Conservation (phyloP, 768 basidiomycete genomes). For the Obba rivulosa region DNA sequence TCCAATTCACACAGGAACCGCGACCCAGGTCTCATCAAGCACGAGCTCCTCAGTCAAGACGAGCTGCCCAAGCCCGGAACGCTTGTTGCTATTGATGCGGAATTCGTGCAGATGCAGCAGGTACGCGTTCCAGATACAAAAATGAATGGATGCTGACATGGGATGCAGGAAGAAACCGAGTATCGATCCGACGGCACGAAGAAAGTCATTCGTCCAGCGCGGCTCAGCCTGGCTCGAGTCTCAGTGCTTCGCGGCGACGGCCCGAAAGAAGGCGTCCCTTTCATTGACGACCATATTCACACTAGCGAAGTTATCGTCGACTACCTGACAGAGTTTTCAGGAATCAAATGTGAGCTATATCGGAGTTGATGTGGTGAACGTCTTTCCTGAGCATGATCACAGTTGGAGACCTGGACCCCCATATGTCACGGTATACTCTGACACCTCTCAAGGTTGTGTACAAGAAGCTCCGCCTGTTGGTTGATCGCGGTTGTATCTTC, state of each 20-base stretch:
- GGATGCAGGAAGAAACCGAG: slow-evolving; percentile 83
- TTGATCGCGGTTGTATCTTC: slow-evolving; percentile 94
- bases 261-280: slow-evolving; percentile 73
- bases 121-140: slow-evolving; percentile 28
- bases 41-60: slow-evolving; percentile 61
- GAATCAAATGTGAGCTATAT: slow-evolving; percentile 73
- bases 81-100: slow-evolving; percentile 92
- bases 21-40: slow-evolving; percentile 66
- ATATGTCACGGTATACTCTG: slow-evolving; percentile 76
- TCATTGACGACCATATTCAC: slow-evolving; percentile 98
- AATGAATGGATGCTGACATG: neutral
- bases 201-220: slow-evolving; percentile 85
- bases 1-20: slow-evolving; percentile 52
- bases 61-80: slow-evolving; percentile 87
- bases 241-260: slow-evolving; percentile 90
- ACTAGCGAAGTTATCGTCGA: slow-evolving; percentile 94
- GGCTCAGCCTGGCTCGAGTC: slow-evolving; percentile 89
- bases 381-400: slow-evolving; percentile 1
- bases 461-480: slow-evolving; percentile 90
- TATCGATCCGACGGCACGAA: slow-evolving; percentile 92
- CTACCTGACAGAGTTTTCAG: slow-evolving; percentile 95
- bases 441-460: slow-evolving; percentile 98
- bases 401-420: slow-evolving; percentile 93
- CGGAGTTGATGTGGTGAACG: too few species aligned
- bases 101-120: slow-evolving; percentile 97